Conservation (phyloP, 2,329 filamentous ascomycete species). For the Ophiosphaerella narmari region DNA sequence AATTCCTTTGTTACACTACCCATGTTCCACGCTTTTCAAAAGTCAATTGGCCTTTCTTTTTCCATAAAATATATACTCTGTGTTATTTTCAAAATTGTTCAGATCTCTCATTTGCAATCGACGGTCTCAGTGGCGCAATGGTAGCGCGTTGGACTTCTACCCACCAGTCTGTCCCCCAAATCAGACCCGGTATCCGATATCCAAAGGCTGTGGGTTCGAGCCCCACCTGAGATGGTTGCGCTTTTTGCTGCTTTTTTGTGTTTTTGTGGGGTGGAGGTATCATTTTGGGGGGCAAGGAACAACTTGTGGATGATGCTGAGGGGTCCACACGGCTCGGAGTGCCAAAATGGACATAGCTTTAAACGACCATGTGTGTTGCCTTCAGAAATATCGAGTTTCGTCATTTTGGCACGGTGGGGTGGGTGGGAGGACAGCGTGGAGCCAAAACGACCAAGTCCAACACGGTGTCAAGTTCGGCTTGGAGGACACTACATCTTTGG, state of each 20-base stretch:
- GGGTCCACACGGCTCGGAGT: no score
- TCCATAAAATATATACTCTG: neutral
- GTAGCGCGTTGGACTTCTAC: constrained; percentile 43
- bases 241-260: constrained; percentile 6
- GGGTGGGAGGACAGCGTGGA: no score
- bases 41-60: neutral
- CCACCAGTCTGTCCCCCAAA: constrained; percentile 2
- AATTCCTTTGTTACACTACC: neutral
- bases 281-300: neutral
- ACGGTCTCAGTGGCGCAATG: constrained; percentile 39
- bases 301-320: no score
- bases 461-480: no score
- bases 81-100: constrained; percentile 5
- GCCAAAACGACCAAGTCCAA: no score
- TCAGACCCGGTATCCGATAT: constrained; percentile 6
- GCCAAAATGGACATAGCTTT: no score
- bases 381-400: no score
- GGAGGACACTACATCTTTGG: no score
- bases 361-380: no score
- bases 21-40: neutral
- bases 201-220: constrained; percentile 43
- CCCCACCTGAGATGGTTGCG: constrained; percentile 38
- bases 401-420: no score
- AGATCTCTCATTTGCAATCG: constrained; percentile 27
- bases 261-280: neutral